phyloP scores from a whole-genome alignment of 2,329 filamentous ascomycete genomes.

The Ophiostoma ulmi region DNA sequence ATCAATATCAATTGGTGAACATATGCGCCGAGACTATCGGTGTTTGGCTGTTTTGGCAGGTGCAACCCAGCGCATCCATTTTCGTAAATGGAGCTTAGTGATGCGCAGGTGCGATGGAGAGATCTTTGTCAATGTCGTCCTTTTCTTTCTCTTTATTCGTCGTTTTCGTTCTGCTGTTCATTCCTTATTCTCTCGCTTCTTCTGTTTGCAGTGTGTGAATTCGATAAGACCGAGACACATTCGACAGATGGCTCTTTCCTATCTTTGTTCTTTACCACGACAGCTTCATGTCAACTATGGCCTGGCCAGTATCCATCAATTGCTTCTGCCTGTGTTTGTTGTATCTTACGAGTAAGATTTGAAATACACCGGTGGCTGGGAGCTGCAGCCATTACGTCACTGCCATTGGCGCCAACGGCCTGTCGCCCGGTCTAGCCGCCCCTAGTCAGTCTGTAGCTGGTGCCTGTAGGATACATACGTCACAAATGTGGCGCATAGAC shows the following conservation, averaged over 20 bases:
- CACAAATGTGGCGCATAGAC: slow-evolving; percentile 10
- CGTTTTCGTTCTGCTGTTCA: not conserved
- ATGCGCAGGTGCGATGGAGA: not conserved
- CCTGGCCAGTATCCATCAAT: not conserved
- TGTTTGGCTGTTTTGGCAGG: slow-evolving; percentile 12
- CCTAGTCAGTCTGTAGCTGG: not conserved
- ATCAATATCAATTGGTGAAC: not conserved
- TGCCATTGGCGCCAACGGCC: slow-evolving; percentile 14
- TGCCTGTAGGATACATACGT: not conserved
- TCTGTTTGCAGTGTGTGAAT: not conserved
- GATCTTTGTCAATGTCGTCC: not conserved
- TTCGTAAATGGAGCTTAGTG: slow-evolving; percentile 8
- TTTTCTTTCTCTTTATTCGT: not conserved
- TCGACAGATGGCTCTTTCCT: not conserved
- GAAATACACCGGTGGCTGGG: not conserved
- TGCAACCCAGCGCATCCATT: slow-evolving; percentile 2
- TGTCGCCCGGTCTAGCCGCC: not conserved
- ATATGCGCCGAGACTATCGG: slow-evolving; percentile 2
- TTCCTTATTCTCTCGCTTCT: not conserved
- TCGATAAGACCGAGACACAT: not conserved
- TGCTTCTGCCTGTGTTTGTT: not conserved
- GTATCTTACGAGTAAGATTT: too few relatives aligned
- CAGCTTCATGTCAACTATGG: not conserved
- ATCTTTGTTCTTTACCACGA: not conserved
- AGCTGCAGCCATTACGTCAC: slow-evolving; percentile 22